These are phyloP conservation scores for Spatholobus suberectus DNA, from an alignment of 306 rosid species.

Conservation along the genomic window DNA sequence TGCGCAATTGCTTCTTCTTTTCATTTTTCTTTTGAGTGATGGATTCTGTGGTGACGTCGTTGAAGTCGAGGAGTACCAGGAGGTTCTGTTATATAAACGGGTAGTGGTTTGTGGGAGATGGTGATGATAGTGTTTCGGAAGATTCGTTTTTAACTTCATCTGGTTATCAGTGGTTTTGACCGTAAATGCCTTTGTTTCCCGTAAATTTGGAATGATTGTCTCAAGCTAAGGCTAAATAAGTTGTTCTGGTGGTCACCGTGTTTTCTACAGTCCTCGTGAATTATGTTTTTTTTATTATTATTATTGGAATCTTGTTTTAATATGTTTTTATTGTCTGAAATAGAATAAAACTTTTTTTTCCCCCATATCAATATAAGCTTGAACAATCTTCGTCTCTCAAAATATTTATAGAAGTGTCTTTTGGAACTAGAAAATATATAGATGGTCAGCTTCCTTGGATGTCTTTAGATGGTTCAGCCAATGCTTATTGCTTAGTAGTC, in stretches of 20 bases:
- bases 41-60: background rate
- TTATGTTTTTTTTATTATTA: background rate
- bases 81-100: conserved; percentile 1
- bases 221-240: background rate
- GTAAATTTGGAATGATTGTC: background rate
- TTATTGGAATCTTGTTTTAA: no score
- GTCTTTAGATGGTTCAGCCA: no score
- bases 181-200: background rate
- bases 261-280: background rate
- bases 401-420: no score
- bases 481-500: no score
- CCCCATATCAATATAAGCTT: no score
- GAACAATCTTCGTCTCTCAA: no score
- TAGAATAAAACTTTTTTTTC: no score
- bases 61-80: conserved; percentile 13
- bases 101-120: background rate
- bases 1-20: background rate
- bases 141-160: background rate
- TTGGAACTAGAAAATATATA: no score
- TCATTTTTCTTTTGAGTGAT: background rate
- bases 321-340: no score
- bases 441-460: no score
- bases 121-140: conserved; percentile 25
- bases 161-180: conserved; percentile 19
- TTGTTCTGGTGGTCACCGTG: background rate